Conservation (phyloP, 345 rosid species). For the Syzygium jambos region DNA sequence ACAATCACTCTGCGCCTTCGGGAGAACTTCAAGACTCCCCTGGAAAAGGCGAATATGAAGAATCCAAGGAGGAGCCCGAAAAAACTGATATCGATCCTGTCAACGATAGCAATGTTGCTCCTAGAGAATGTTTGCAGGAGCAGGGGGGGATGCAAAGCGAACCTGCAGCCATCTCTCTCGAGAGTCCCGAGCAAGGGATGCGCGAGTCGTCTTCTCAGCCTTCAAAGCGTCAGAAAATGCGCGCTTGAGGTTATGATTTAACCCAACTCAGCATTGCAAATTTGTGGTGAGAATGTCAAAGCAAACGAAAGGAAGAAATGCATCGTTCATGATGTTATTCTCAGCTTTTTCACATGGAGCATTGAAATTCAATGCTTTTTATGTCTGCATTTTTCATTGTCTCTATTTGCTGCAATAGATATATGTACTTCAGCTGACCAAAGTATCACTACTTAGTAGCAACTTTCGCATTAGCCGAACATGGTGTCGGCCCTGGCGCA, state of each 20-base stretch:
- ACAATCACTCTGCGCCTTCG: slow-evolving; percentile 23
- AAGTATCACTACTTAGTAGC: neutral
- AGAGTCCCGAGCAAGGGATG: slow-evolving; percentile 12
- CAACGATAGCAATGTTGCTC: neutral
- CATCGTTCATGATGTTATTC: neutral
- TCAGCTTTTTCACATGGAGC: neutral
- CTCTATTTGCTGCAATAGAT: neutral
- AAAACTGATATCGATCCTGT: neutral
- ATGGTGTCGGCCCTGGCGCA: neutral
- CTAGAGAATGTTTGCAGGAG: neutral
- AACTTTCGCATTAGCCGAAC: neutral
- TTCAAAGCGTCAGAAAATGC: slow-evolving; percentile 48
- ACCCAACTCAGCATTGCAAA: slow-evolving; percentile 7
- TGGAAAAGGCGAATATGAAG: slow-evolving; percentile 20
- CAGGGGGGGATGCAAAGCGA: neutral
- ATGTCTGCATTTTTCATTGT: neutral
- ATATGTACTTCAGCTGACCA: neutral
- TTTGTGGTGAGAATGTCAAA: neutral
- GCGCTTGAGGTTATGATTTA: neutral
- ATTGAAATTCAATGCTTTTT: neutral
- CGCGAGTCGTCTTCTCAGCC: slow-evolving; percentile 9
- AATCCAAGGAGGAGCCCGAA: slow-evolving; percentile 14
- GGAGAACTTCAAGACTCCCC: slow-evolving; percentile 17
- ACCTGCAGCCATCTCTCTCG: slow-evolving; percentile 9
- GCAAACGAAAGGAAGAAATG: neutral